Conservation (phyloP, 129 eudicot species). For the Tagetes patula region DNA sequence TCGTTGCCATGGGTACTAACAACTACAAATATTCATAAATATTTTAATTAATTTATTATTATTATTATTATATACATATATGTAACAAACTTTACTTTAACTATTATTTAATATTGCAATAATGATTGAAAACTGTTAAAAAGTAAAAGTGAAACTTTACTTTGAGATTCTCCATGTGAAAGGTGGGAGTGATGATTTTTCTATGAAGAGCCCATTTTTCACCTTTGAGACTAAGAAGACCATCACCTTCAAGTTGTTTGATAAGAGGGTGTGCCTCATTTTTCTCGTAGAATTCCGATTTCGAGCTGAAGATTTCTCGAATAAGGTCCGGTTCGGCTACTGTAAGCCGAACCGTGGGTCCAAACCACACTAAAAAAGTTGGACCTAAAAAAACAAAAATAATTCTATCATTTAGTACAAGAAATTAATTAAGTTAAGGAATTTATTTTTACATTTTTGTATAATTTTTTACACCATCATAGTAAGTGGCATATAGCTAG, state of each 20-base stretch:
- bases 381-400: slow-evolving; percentile 46
- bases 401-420: slow-evolving; percentile 21
- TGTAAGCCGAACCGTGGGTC: slow-evolving; percentile 74
- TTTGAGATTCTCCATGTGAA: slow-evolving; percentile 95
- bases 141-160: slow-evolving; percentile 41
- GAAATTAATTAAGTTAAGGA: not conserved
- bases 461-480: slow-evolving; percentile 13
- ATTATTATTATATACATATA: too few species aligned
- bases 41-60: not conserved
- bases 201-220: slow-evolving; percentile 98
- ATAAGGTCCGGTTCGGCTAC: slow-evolving; percentile 87
- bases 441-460: not conserved
- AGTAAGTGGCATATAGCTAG: slow-evolving; percentile 35
- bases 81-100: not conserved
- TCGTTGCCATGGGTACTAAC: slow-evolving; percentile 65
- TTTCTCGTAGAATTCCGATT: slow-evolving; percentile 78
- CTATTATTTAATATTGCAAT: not conserved
- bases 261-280: slow-evolving; percentile 78
- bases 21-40: slow-evolving; percentile 41
- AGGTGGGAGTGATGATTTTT: slow-evolving; percentile 87
- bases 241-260: slow-evolving; percentile 90
- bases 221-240: slow-evolving; percentile 85
- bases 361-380: slow-evolving; percentile 91
- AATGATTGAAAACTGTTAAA: slow-evolving; percentile 19
- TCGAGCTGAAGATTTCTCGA: slow-evolving; percentile 68